Percentiles rank a stretch among this genome's conserved stretches.
These are phyloP conservation scores for Geranium brycei DNA, from an alignment of 345 rosid genomes.

Conservation along the genomic window DNA sequence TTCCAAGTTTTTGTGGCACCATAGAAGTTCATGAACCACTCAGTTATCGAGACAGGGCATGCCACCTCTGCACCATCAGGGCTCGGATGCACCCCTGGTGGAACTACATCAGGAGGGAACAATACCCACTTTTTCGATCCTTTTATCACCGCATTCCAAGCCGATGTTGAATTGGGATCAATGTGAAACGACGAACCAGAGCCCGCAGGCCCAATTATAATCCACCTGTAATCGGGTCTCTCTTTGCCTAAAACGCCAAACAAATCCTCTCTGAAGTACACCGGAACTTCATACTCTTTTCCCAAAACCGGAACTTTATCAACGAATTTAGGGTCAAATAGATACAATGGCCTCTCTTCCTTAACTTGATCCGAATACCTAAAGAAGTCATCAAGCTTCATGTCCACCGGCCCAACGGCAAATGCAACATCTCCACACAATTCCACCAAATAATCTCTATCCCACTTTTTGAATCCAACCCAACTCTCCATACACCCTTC, in stretches of 20 bases:
- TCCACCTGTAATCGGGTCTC: conserved; percentile 91
- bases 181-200: conserved; percentile 96
- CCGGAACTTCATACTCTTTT: conserved; percentile 62
- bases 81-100: conserved; percentile 96
- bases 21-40: conserved; percentile 99
- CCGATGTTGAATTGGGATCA: conserved; percentile 97
- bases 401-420: conserved; percentile 76
- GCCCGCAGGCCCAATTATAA: conserved; percentile 85
- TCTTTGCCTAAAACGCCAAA: conserved; percentile 66
- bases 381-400: conserved; percentile 68
- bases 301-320: conserved; percentile 65
- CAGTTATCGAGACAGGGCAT: conserved; percentile 85
- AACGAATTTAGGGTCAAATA: conserved; percentile 82
- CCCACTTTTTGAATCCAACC: conserved; percentile 59
- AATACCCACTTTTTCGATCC: conserved; percentile 95
- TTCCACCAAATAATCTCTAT: conserved; percentile 49
- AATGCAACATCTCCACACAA: conserved; percentile 45
- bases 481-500: conserved; percentile 81
- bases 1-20: conserved; percentile 59
- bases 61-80: conserved; percentile 97
- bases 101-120: conserved; percentile 87
- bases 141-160: conserved; percentile 87
- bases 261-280: conserved; percentile 74
- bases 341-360: conserved; percentile 91
- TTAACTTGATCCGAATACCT: conserved; percentile 53